Percentiles rank a stretch among this genome's conserved stretches.
These are phyloP conservation scores for Aspergillus steynii DNA, from an alignment of 495 filamentous ascomycete species.

Conservation along the genomic window DNA sequence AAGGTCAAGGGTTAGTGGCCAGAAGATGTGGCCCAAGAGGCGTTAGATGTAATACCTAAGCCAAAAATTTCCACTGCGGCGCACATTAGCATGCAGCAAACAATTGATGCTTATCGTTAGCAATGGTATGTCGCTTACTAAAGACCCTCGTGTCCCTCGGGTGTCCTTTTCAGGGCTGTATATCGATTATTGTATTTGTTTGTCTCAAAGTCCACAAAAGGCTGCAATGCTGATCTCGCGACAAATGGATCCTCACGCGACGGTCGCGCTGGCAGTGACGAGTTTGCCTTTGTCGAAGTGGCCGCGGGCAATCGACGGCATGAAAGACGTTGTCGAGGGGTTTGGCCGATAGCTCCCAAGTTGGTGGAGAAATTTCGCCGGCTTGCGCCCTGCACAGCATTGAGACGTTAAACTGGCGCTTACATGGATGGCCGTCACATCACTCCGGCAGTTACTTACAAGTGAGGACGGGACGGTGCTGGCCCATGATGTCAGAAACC, in stretches of 20 bases:
- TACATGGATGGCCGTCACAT: background rate
- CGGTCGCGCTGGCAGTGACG: background rate
- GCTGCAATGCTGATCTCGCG: background rate
- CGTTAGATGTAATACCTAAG: conserved; percentile 15
- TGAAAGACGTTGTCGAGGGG: background rate
- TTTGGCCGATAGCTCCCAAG: background rate
- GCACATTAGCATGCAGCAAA: conserved; percentile 9
- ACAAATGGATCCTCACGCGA: background rate
- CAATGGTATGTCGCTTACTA: background rate
- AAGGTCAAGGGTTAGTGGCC: background rate
- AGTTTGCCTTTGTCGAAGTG: background rate
- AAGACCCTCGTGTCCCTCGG: background rate
- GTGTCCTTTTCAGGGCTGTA: background rate
- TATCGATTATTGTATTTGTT: background rate
- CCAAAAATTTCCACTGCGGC: conserved; percentile 19
- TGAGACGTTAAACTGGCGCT: background rate
- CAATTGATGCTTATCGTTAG: background rate
- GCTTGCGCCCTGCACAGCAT: background rate
- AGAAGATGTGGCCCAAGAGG: background rate
- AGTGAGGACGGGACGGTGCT: background rate
- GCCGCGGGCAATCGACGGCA: background rate
- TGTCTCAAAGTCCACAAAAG: background rate
- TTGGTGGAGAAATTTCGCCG: background rate
- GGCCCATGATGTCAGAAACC: background rate
- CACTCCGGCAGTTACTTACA: background rate